These are phyloP conservation scores for Fusarium oligoseptatum DNA, from an alignment of 2,329 filamentous ascomycete genomes.

Conservation along the genomic window DNA sequence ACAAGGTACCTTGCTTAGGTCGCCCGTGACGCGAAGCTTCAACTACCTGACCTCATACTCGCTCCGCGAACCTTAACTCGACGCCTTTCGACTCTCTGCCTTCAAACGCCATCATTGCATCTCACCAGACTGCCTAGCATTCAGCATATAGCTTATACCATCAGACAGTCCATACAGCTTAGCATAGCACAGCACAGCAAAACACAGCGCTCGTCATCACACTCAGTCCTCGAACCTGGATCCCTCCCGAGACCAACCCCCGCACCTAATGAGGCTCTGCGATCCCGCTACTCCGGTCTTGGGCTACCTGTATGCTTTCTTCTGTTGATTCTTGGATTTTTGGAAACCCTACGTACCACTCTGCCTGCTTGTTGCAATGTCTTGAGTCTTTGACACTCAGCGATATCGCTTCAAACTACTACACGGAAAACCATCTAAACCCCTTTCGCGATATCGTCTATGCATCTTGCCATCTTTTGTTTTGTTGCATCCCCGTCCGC, in stretches of 20 bases:
- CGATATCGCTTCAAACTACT: neutral
- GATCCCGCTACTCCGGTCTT: neutral
- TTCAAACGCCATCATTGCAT: neutral
- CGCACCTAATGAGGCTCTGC: constrained; percentile 4
- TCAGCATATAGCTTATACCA: neutral
- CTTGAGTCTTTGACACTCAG: neutral
- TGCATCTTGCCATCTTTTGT: neutral
- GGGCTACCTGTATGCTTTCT: constrained; percentile 25
- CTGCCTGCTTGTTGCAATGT: neutral
- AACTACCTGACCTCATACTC: constrained; percentile 3
- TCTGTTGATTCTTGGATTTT: neutral
- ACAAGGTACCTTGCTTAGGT: constrained; percentile 2
- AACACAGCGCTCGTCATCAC: constrained; percentile 22
- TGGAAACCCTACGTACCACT: neutral
- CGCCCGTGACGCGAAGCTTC: constrained; percentile 6
- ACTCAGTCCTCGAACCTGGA: constrained; percentile 7
- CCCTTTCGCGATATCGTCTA: neutral
- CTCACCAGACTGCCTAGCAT: neutral
- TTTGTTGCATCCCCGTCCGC: neutral
- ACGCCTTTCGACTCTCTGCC: neutral
- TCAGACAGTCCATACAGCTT: constrained; percentile 1
- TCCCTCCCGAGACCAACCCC: constrained; percentile 24
- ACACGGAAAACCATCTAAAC: neutral
- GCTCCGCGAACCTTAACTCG: neutral
- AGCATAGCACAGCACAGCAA: neutral